A percentile compares a stretch with the other conserved stretches of the same genome.
These are phyloP conservation scores for Calophaca sinica DNA, from an alignment of 306 rosid genomes.

Conservation along the genomic window DNA sequence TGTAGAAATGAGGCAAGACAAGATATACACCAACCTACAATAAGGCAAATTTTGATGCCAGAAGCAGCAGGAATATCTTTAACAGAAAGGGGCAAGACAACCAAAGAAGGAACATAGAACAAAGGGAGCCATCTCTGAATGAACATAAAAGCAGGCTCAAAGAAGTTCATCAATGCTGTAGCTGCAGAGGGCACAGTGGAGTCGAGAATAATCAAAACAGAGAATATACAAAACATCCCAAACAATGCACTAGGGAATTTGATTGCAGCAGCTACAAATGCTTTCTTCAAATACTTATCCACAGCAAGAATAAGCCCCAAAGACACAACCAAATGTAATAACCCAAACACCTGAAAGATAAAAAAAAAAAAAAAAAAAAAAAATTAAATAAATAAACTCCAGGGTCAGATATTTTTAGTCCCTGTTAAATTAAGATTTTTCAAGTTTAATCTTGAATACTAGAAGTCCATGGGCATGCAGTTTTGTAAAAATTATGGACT, in stretches of 20 bases:
- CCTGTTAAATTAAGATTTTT: too few species aligned
- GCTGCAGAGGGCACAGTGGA: slow-evolving; percentile 75
- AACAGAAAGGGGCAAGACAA: slow-evolving; percentile 83
- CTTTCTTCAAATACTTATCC: slow-evolving; percentile 68
- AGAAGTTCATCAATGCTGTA: slow-evolving; percentile 69
- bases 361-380: neutral
- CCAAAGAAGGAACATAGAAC: slow-evolving; percentile 92
- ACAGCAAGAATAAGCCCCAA: slow-evolving; percentile 72
- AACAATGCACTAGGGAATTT: slow-evolving; percentile 94
- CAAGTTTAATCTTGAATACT: too few species aligned
- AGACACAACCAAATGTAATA: slow-evolving; percentile 72
- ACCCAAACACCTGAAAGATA: slow-evolving; percentile 59
- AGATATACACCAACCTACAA: slow-evolving; percentile 60
- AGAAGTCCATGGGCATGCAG: too few species aligned
- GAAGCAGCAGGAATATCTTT: slow-evolving; percentile 89
- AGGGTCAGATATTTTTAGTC: too few species aligned
- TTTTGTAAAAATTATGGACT: too few species aligned
- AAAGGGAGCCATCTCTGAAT: slow-evolving; percentile 96
- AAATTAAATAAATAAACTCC: neutral
- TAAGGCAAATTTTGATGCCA: slow-evolving; percentile 80
- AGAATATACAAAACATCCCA: slow-evolving; percentile 95
- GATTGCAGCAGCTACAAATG: slow-evolving; percentile 80
- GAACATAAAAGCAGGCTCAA: slow-evolving; percentile 84
- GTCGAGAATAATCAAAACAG: slow-evolving; percentile 71
- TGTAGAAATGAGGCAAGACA: slow-evolving; percentile 1